Evolutionary conservation across 768 basidiomycete species (phyloP).

Genomic region (Baorangia bicolor): DNA sequence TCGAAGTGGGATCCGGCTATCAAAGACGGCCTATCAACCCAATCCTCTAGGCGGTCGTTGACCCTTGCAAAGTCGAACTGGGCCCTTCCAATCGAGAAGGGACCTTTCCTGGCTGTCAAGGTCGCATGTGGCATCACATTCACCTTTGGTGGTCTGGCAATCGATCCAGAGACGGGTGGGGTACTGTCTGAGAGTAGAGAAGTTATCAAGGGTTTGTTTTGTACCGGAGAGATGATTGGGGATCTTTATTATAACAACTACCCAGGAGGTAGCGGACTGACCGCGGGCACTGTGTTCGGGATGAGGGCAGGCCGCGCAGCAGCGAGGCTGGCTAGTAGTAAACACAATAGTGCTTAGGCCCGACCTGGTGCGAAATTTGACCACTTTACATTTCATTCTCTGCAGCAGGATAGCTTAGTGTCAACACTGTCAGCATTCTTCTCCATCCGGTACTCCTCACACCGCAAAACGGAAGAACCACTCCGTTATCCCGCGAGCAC

Average conservation of each 20-base stretch:
- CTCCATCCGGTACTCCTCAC: not conserved
- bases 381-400: not conserved
- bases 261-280: conserved; percentile 68
- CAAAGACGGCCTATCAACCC: conserved; percentile 61
- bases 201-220: conserved; percentile 56
- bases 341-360: not conserved
- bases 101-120: conserved; percentile 64
- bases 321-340: conserved; percentile 26
- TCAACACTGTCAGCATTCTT: not conserved
- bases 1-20: conserved; percentile 58
- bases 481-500: conserved; percentile 45
- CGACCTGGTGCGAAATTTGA: not conserved
- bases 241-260: conserved; percentile 65
- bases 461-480: conserved; percentile 48
- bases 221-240: conserved; percentile 69
- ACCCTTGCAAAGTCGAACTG: conserved; percentile 63
- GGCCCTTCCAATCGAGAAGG: conserved; percentile 54
- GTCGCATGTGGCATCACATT: conserved; percentile 71
- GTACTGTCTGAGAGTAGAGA: conserved; percentile 45
- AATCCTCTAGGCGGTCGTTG: conserved; percentile 38
- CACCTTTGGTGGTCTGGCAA: conserved; percentile 67
- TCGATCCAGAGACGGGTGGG: conserved; percentile 52
- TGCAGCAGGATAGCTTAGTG: not conserved
- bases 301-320: conserved; percentile 52
- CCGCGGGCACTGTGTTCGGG: conserved; percentile 65